Base-by-base conservation (phyloP, 257 asterid genomes). In the Przewalskia tangutica region DNA sequence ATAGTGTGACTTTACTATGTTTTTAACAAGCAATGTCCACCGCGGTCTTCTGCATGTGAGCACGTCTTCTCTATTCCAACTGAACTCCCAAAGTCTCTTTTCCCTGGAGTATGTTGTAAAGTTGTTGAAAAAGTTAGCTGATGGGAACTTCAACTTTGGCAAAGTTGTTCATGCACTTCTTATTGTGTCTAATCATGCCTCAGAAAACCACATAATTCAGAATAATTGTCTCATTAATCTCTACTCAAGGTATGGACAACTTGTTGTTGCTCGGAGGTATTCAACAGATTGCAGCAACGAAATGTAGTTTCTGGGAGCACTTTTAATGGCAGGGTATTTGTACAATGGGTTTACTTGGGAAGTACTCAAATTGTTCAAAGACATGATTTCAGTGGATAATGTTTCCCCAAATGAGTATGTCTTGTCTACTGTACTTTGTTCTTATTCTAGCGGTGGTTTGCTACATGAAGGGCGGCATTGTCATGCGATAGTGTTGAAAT, bases 241-340 rank as follows among this genome's bases (percentile, higher is more conserved):
- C 5, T 95, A 92, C 81, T 85, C 90, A 0, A 95, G 90, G 60
- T 92, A 96, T 48, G 89, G 93, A 4, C 91, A 92, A 77, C 56
- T 89, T 27, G 70, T 84, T 6, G 79, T 84, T 32, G 97, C 97
- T 2, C 97, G 93, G 78, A 42, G 36, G 73, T 93, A 87, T 95
- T 95, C 76, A 95, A 90, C 82, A 82, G 84, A 90, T 93, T 93
- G 99, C 90, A 84, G 3, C 85, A 87, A 87, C 86, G 86, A 85
- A 93, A 91, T 67, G 66, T 93, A 17, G 99, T 92, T 44, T 86
- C 97, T 4, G 93, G 97, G 97, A 87, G 96, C 5, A 86, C 90
- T 58, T 58, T 65, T 92, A 85, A 93, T 95, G 97, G 84, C 95
- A 20, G 94, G 92, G 53, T 93, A 90, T 86, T 87, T 88, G 78